phyloP scores from a whole-genome alignment of 192 early-diverging fungal genomes.

The Coemansia asiatica region DNA sequence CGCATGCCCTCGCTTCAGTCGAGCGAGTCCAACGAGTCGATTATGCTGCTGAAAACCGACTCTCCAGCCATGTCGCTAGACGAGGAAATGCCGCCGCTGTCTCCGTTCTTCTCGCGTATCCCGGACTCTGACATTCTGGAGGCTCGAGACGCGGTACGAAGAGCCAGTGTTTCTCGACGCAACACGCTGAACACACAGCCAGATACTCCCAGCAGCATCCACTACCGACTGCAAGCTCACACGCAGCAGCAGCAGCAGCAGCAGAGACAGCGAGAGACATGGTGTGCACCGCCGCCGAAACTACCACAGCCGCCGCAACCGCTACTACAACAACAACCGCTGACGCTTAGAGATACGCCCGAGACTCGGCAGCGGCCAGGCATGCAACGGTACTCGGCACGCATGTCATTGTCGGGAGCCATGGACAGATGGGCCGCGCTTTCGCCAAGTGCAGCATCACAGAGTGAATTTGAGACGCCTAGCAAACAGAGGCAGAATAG shows the following conservation, averaged over 20 bases:
- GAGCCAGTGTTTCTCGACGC: conserved; percentile 23
- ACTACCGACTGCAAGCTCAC: neutral
- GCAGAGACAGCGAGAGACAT: conserved; percentile 11
- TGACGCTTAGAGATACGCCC: neutral
- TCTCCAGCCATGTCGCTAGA: conserved; percentile 17
- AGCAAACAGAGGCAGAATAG: conserved; percentile 3
- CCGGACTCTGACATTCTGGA: conserved; percentile 23
- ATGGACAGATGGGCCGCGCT: conserved; percentile 16
- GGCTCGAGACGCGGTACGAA: conserved; percentile 26
- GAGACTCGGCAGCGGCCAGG: neutral
- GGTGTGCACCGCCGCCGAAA: conserved; percentile 7
- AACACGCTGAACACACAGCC: conserved; percentile 15
- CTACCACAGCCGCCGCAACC: too few species aligned
- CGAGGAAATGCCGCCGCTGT: conserved; percentile 43
- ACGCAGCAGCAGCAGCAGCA: conserved; percentile 4
- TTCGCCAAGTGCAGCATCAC: too few species aligned
- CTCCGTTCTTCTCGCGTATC: conserved; percentile 44
- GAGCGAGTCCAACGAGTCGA: neutral
- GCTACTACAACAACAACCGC: too few species aligned
- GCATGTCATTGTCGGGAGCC: conserved; percentile 27
- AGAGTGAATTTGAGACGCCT: neutral
- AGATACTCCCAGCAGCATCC: neutral
- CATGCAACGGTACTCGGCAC: neutral
- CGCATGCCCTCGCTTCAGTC: conserved; percentile 3
- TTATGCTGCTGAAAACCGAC: neutral